Base-by-base conservation (phyloP, 768 basidiomycete species). In the Calocybe indica region DNA sequence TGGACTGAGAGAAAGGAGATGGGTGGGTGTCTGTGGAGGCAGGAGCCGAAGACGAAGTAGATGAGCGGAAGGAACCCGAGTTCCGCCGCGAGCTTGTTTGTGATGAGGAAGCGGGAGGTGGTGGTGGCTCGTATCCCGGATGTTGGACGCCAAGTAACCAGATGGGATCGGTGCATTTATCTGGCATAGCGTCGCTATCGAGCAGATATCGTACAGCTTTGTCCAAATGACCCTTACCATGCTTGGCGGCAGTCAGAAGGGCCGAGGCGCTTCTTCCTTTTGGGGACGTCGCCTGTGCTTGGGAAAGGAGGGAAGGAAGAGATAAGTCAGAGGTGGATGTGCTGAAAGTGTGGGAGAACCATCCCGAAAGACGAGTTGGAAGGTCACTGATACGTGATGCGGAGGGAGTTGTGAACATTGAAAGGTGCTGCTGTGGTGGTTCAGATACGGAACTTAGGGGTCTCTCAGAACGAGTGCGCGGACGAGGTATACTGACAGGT, bases 131-230 rank as follows among this genome's bases (percentile, higher is more conserved):
- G 55, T 83, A 89, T 0, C 88, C 89, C 3, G 80, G 75, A 51
- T 92, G 92, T 52, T 79, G 74, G 3, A 92, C 82, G 8, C 54
- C 54, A 48, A 22, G 45, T 40, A 40, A 45, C 44, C 41, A 96
- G 29, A 97, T 95, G 0, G 85, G 78, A 13, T 93, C 89, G 0
- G 75, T 59, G 46, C 82, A 92, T 58, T 77, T 83, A 62, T 96
- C 92, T 1, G 88, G 90, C 3, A 76, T 79, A 12, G 92, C 81
- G 64, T 97, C 94, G 55, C 81, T 80, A 67, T 97, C 94, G 51
- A 95, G 75, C n/a, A 97, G 72, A 66, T 92, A 90, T 39, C 92
- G 75, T 73, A 92, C 81, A 2, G 87, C 89, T 62, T 86, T 88
- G 69, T 89, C 88, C 43, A 89, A 65, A 49, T 85, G 83, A 15